Conservation (phyloP, 2,329 filamentous ascomycete genomes). For the Dryadomyces quercus-mongolicae region DNA sequence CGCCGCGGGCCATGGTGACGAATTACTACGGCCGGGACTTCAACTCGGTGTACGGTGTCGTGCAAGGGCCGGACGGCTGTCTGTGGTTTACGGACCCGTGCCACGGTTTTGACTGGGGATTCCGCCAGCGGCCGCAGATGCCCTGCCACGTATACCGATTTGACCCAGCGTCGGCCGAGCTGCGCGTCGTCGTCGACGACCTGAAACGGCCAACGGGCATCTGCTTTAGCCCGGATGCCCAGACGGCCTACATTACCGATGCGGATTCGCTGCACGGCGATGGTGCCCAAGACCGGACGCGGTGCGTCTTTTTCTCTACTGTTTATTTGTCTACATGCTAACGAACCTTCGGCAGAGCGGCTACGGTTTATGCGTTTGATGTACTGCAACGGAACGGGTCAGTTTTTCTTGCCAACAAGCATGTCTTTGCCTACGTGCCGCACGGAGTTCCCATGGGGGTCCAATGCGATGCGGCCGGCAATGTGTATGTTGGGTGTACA, state of each 20-base stretch:
- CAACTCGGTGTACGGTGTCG: conserved; percentile 33
- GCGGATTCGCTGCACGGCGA: conserved; percentile 18
- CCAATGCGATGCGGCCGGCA: conserved; percentile 27
- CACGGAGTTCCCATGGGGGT: conserved; percentile 31
- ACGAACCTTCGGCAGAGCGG: conserved; percentile 15
- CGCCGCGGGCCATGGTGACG: conserved; percentile 24
- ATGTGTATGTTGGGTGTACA: conserved; percentile 33
- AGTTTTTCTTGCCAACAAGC: conserved; percentile 33
- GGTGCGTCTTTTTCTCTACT: conserved; percentile 12
- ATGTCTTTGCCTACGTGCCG: conserved; percentile 38
- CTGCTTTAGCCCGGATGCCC: conserved; percentile 24
- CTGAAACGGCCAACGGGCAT: conserved; percentile 31
- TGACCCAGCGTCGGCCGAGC: conserved; percentile 24
- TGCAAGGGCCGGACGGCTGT: conserved; percentile 23
- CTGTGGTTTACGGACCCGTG: conserved; percentile 39
- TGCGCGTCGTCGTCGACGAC: conserved; percentile 34
- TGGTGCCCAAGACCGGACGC: conserved; percentile 16
- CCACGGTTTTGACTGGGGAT: conserved; percentile 30
- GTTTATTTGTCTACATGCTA: neutral
- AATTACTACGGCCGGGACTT: conserved; percentile 32
- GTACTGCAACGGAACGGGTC: conserved; percentile 22
- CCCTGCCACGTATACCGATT: conserved; percentile 37
- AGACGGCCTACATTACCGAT: conserved; percentile 31
- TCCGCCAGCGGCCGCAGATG: conserved; percentile 29
- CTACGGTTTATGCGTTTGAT: conserved; percentile 36